phyloP scores from a whole-genome alignment of 2,329 filamentous ascomycete species.

The Ophiostoma ips region DNA sequence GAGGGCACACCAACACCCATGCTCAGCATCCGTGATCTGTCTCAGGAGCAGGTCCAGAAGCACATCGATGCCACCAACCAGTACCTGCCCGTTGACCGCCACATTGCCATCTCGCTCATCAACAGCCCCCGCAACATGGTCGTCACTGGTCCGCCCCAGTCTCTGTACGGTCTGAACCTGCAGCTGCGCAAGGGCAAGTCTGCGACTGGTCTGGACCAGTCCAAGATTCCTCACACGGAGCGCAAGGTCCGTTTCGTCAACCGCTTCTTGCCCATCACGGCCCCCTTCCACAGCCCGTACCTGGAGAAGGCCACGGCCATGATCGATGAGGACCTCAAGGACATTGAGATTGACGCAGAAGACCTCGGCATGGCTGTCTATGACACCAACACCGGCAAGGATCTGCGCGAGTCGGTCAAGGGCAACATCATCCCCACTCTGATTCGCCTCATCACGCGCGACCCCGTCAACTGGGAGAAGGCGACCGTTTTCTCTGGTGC shows the following conservation, averaged over 20 bases:
- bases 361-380: conserved; percentile 74
- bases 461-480: conserved; percentile 91
- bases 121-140: conserved; percentile 97
- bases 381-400: conserved; percentile 77
- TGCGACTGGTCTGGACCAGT: conserved; percentile 93
- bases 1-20: conserved; percentile 95
- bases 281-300: conserved; percentile 96
- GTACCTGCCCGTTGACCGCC: conserved; percentile 80
- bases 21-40: conserved; percentile 91
- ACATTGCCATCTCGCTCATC: conserved; percentile 88
- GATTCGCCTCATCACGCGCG: conserved; percentile 84
- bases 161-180: conserved; percentile 88
- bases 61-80: conserved; percentile 96
- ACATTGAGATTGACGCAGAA: conserved; percentile 60
- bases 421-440: conserved; percentile 76
- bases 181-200: conserved; percentile 95
- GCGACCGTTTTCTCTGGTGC: conserved; percentile 82
- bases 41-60: conserved; percentile 77
- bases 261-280: conserved; percentile 92
- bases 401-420: conserved; percentile 55
- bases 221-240: conserved; percentile 83
- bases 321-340: conserved; percentile 76
- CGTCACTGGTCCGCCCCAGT: conserved; percentile 89
- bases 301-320: conserved; percentile 67
- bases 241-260: conserved; percentile 94